Conservation (phyloP, 1,139 yeast species). For the Kurtzmaniella natalensis region DNA sequence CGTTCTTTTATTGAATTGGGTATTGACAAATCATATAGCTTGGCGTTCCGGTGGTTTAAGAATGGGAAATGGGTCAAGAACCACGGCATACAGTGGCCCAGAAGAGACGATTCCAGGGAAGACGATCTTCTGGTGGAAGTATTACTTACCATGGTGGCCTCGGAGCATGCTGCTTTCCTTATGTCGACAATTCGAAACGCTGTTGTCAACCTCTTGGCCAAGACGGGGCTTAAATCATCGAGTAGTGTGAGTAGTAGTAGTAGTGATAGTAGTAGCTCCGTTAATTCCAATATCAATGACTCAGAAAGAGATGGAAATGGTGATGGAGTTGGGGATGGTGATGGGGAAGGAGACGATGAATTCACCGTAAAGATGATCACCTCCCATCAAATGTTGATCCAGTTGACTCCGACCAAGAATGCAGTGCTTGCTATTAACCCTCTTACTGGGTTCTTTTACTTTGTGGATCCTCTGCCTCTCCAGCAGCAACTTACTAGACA, state of each 20-base stretch:
- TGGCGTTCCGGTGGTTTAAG: constrained; percentile 65
- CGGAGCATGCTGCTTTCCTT: constrained; percentile 30
- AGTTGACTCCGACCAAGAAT: constrained; percentile 31
- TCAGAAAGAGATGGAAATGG: too few relatives aligned
- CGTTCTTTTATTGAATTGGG: constrained; percentile 64
- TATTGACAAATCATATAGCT: constrained; percentile 45
- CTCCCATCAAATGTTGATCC: constrained; percentile 35
- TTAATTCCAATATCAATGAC: too few relatives aligned
- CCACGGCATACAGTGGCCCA: constrained; percentile 14
- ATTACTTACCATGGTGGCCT: constrained; percentile 29
- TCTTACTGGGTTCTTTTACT: constrained; percentile 42
- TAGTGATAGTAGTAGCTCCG: too few relatives aligned
- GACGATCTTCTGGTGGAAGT: constrained; percentile 35
- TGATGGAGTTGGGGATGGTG: too few relatives aligned
- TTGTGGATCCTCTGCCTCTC: constrained; percentile 39
- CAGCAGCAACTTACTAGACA: constrained; percentile 30
- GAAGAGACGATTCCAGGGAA: constrained; percentile 4
- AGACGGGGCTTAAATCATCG: too few relatives aligned
- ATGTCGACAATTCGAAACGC: constrained; percentile 6
- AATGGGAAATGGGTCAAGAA: constrained; percentile 39
- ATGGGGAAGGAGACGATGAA: too few relatives aligned
- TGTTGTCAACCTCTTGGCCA: too few relatives aligned
- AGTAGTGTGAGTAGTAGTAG: too few relatives aligned
- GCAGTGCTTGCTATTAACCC: constrained; percentile 42
- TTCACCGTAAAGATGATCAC: constrained; percentile 12